phyloP scores from a whole-genome alignment of 768 basidiomycete genomes.

The Trametes elegans region DNA sequence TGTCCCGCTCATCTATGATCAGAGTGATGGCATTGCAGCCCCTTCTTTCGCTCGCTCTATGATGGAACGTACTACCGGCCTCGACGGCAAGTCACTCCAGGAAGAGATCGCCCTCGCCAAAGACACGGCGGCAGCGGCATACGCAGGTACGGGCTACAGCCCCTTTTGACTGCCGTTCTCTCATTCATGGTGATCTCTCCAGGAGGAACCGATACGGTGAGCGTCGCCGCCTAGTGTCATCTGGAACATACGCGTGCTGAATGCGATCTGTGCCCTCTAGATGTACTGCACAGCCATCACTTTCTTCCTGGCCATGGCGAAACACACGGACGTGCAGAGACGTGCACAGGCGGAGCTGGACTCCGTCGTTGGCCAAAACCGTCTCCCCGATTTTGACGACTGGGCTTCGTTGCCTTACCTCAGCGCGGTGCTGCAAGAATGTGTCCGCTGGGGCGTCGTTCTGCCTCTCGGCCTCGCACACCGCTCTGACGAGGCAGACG shows the following conservation, averaged over 20 bases:
- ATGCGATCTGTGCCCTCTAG: background rate
- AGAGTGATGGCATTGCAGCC: background rate
- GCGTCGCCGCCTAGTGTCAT: background rate
- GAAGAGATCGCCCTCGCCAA: no score
- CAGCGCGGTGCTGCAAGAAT: conserved; percentile 23
- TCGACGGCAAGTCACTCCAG: no score
- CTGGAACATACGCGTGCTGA: no score
- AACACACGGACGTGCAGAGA: conserved; percentile 15
- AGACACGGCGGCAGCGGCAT: no score
- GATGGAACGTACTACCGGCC: no score
- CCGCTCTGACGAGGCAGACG: conserved; percentile 14
- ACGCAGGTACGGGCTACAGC: no score
- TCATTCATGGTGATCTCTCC: no score
- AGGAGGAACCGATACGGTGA: conserved; percentile 1
- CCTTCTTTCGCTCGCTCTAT: no score
- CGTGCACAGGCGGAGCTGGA: conserved; percentile 20
- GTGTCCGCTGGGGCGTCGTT: conserved; percentile 18
- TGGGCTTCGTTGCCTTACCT: conserved; percentile 22
- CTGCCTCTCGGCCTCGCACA: conserved; percentile 19
- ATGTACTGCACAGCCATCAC: conserved; percentile 6
- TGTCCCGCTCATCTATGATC: no score
- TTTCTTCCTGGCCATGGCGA: conserved; percentile 19
- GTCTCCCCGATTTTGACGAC: conserved; percentile 24
- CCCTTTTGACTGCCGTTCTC: no score
- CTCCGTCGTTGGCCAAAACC: conserved; percentile 17